A percentile compares a stretch with the other conserved stretches of the same genome.
Conservation (phyloP, 441 rosid species). For the Gossypium schwendimanii region DNA sequence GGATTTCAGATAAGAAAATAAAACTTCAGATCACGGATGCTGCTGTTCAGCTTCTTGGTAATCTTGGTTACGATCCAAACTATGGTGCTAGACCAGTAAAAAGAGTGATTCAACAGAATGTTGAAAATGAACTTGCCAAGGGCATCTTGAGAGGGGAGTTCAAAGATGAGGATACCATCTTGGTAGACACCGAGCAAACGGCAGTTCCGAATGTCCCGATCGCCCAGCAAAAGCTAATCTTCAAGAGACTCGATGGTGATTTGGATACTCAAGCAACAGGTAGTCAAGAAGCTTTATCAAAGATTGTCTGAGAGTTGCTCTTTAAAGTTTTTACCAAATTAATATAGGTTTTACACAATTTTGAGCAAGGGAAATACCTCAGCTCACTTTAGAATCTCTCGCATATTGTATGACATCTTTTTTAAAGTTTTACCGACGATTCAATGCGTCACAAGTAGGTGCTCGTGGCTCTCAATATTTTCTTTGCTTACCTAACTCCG, state of each 20-base stretch:
- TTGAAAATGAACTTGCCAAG: slow-evolving; percentile 92
- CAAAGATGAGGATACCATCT: slow-evolving; percentile 65
- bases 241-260: slow-evolving; percentile 38
- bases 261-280: slow-evolving; percentile 28
- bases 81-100: slow-evolving; percentile 98
- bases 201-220: slow-evolving; percentile 67
- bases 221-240: slow-evolving; percentile 79
- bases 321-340: neutral
- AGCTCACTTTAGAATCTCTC: neutral
- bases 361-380: neutral
- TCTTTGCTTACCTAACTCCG: neutral
- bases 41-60: slow-evolving; percentile 74
- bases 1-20: slow-evolving; percentile 83
- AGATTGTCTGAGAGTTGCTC: slow-evolving; percentile 16
- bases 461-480: neutral
- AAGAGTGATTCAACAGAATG: slow-evolving; percentile 85
- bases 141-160: slow-evolving; percentile 88
- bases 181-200: slow-evolving; percentile 62
- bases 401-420: neutral
- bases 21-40: slow-evolving; percentile 58
- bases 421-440: neutral
- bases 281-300: slow-evolving; percentile 31
- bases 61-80: slow-evolving; percentile 88
- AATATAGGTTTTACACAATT: neutral
- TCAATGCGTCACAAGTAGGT: neutral